These are phyloP conservation scores for Sordaria brevicollis DNA, from an alignment of 495 filamentous ascomycete species.

Conservation along the genomic window DNA sequence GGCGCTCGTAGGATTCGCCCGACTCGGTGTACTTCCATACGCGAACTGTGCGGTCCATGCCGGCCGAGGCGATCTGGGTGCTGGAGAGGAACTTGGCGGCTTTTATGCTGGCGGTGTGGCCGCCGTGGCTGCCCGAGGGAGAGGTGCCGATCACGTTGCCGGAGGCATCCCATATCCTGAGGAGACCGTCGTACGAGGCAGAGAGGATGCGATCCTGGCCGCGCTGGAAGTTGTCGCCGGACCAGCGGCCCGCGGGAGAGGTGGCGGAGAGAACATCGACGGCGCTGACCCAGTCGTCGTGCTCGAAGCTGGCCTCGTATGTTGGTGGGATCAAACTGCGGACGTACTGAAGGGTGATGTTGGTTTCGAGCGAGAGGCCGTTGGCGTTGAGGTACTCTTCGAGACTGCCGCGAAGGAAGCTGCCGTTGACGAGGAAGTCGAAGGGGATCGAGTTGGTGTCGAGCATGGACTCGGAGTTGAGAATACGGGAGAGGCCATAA, in stretches of 20 bases:
- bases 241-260: conserved; percentile 51
- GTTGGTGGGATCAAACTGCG: conserved; percentile 79
- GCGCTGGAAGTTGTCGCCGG: conserved; percentile 28
- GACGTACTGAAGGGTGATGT: conserved; percentile 83
- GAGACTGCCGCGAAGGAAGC: conserved; percentile 77
- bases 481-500: conserved; percentile 83
- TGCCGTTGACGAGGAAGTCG: conserved; percentile 90
- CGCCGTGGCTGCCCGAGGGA: conserved; percentile 47
- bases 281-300: conserved; percentile 93
- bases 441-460: conserved; percentile 75
- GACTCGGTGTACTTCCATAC: conserved; percentile 77
- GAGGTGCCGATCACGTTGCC: conserved; percentile 68
- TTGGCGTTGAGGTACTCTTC: conserved; percentile 79
- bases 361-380: conserved; percentile 80
- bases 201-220: conserved; percentile 61
- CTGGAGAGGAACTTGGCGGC: conserved; percentile 69
- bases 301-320: conserved; percentile 78
- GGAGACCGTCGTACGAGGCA: conserved; percentile 77
- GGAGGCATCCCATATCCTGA: conserved; percentile 82
- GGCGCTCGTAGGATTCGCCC: conserved; percentile 49
- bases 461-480: conserved; percentile 76
- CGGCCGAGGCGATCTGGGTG: conserved; percentile 64
- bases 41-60: conserved; percentile 72
- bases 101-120: conserved; percentile 68
- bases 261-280: conserved; percentile 71